phyloP scores from a whole-genome alignment of 371 early-diverging fungal genomes.

The Saksenaea vasiformis region DNA sequence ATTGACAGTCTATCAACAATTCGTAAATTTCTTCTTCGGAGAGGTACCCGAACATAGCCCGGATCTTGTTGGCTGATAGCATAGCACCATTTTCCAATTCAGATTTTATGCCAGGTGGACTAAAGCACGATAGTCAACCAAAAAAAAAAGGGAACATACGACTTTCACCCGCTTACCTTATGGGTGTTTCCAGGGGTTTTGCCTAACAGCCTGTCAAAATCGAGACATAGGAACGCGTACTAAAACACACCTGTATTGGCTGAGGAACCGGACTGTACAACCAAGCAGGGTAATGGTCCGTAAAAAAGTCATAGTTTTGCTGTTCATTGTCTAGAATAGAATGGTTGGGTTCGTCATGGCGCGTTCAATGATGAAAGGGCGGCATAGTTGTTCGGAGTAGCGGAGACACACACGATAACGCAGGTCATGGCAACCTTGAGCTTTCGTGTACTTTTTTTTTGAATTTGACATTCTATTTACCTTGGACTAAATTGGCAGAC shows the following conservation, averaged over 20 bases:
- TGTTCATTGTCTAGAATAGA: neutral
- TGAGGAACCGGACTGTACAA: neutral
- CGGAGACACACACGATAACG: constrained; percentile 3
- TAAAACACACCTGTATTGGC: neutral
- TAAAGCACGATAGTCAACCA: neutral
- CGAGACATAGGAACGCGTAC: neutral
- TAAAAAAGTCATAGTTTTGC: neutral
- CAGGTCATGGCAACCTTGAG: neutral
- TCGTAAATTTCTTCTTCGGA: constrained; percentile 77
- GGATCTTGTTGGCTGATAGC: constrained; percentile 48
- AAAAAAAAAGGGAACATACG: too few relatives aligned
- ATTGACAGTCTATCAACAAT: constrained; percentile 70
- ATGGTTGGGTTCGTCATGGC: neutral
- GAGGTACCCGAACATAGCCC: constrained; percentile 68
- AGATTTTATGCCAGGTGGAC: neutral
- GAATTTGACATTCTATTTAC: neutral
- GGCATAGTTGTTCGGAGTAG: constrained; percentile 5
- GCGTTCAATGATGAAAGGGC: neutral
- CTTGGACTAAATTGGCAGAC: neutral
- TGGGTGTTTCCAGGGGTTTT: neutral
- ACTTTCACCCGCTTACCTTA: too few relatives aligned
- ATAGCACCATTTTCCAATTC: neutral
- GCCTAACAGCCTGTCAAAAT: neutral
- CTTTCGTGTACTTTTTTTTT: neutral
- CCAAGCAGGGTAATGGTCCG: neutral